These are phyloP conservation scores for Nyctanthes arbortristis DNA, from an alignment of 257 asterid species.

Conservation along the genomic window DNA sequence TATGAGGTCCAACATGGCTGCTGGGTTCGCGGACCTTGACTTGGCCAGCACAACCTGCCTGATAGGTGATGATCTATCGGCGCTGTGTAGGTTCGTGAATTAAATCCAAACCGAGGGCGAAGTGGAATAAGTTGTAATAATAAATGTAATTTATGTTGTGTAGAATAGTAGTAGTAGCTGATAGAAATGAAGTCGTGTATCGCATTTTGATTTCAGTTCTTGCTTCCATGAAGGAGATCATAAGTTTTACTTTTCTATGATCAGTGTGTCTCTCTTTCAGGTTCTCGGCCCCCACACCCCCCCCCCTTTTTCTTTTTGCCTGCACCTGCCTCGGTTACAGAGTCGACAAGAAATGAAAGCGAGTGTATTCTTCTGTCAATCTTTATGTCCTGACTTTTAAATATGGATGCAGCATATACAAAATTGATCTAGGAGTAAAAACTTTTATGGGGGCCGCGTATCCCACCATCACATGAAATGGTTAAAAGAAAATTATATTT, in stretches of 20 bases:
- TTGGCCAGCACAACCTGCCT: background rate
- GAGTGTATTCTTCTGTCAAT: no score
- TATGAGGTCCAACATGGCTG: conserved; percentile 26
- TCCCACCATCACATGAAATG: no score
- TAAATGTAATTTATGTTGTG: conserved; percentile 48
- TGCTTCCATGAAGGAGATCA: conserved; percentile 27
- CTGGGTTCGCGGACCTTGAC: background rate
- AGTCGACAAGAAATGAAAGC: no score
- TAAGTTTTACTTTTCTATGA: background rate
- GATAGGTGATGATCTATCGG: background rate
- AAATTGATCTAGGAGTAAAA: no score
- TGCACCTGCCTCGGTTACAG: no score
- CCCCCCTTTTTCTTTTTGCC: no score
- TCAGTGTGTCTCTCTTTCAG: background rate
- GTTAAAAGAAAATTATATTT: no score
- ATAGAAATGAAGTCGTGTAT: conserved; percentile 22
- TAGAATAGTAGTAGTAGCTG: conserved; percentile 43
- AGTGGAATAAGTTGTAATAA: conserved; percentile 38
- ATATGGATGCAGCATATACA: no score
- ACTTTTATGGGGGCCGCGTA: no score
- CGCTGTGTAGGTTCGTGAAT: conserved; percentile 10
- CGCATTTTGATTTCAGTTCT: conserved; percentile 23
- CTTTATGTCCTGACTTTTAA: no score
- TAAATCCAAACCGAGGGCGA: conserved; percentile 21
- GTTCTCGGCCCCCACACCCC: no score